Conservation (phyloP, 306 rosid genomes). For the Inga laurina region DNA sequence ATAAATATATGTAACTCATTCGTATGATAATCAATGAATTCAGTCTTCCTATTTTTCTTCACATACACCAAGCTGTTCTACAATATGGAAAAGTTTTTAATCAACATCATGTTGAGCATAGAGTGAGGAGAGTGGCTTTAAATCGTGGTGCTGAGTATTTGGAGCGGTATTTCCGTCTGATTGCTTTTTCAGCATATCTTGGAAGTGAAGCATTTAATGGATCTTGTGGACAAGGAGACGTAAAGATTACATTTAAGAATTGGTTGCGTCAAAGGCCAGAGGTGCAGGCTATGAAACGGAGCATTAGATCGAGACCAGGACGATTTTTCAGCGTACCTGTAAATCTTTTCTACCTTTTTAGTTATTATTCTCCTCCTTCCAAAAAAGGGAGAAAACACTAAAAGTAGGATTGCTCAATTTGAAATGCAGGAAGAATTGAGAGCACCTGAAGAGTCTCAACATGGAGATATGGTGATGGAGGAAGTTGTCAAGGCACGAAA, state of each 20-base stretch:
- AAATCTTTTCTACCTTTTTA: constrained; percentile 31
- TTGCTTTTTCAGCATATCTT: constrained; percentile 94
- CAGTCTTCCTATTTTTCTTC: no score
- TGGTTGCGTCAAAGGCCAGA: constrained; percentile 89
- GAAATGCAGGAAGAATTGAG: constrained; percentile 75
- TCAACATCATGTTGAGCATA: constrained; percentile 85
- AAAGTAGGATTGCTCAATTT: constrained; percentile 32
- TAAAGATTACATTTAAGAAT: constrained; percentile 74
- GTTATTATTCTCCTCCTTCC: not conserved
- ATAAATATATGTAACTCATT: no score
- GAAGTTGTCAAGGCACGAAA: constrained; percentile 69
- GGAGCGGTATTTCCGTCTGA: constrained; percentile 87
- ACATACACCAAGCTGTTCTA: constrained; percentile 88
- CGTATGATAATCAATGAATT: no score
- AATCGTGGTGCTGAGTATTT: constrained; percentile 89
- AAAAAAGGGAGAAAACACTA: not conserved
- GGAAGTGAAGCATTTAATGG: constrained; percentile 94
- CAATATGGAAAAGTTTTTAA: constrained; percentile 74
- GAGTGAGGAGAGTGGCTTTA: constrained; percentile 90
- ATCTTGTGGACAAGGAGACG: constrained; percentile 71
- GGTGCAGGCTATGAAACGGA: constrained; percentile 93
- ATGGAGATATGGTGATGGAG: constrained; percentile 94
- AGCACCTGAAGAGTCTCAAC: constrained; percentile 80
- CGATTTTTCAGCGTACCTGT: constrained; percentile 84
- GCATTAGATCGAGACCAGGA: constrained; percentile 87